phyloP scores from a whole-genome alignment of 441 rosid genomes.

The Raphanus hybrid region DNA sequence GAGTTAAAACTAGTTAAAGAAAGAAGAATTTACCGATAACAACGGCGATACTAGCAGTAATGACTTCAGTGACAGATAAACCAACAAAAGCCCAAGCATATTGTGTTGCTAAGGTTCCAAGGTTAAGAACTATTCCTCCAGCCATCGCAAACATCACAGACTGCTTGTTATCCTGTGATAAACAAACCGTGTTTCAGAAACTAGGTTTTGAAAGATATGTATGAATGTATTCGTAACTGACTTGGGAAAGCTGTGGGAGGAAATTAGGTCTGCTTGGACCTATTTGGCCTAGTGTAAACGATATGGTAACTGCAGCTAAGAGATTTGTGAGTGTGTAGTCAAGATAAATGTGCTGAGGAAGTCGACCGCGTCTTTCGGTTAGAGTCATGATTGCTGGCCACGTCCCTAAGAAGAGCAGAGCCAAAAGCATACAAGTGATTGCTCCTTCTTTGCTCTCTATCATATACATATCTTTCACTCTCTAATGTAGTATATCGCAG shows the following conservation, averaged over 20 bases:
- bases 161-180: slow-evolving; percentile 74
- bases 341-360: slow-evolving; percentile 90
- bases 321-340: slow-evolving; percentile 78
- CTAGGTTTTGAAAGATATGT: neutral
- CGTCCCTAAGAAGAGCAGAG: slow-evolving; percentile 49
- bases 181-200: neutral
- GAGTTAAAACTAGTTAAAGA: neutral
- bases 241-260: neutral
- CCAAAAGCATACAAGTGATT: slow-evolving; percentile 69
- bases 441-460: slow-evolving; percentile 80
- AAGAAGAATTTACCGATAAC: slow-evolving; percentile 54
- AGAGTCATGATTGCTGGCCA: slow-evolving; percentile 85
- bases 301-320: slow-evolving; percentile 73
- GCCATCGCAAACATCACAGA: slow-evolving; percentile 83
- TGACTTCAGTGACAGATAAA: slow-evolving; percentile 79
- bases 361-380: slow-evolving; percentile 78
- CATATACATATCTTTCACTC: slow-evolving; percentile 34
- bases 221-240: neutral
- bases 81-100: slow-evolving; percentile 90
- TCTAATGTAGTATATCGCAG: neutral
- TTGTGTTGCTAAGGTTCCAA: slow-evolving; percentile 78
- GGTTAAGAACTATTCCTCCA: slow-evolving; percentile 74
- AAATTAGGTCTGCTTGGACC: slow-evolving; percentile 69
- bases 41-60: slow-evolving; percentile 70
- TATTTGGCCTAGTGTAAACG: slow-evolving; percentile 74